Conservation (phyloP, 1,139 yeast genomes). For the Lizanozyma gosingica region DNA sequence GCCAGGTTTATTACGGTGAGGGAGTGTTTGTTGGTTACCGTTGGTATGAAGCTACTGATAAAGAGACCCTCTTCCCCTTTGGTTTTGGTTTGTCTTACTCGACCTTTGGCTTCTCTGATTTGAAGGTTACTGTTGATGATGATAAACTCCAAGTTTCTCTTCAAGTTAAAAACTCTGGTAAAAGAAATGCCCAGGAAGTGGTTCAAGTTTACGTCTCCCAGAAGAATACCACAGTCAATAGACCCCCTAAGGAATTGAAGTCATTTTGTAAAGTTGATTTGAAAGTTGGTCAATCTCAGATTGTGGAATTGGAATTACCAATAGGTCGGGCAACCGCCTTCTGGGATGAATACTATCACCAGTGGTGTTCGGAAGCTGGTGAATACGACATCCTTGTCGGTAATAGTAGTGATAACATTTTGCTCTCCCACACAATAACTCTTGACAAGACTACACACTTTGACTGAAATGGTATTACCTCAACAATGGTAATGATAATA, state of each 20-base stretch:
- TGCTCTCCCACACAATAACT: slow-evolving; percentile 1
- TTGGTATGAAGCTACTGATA: slow-evolving; percentile 43
- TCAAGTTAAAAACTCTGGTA: slow-evolving; percentile 35
- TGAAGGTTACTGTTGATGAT: slow-evolving; percentile 10
- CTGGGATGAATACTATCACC: slow-evolving; percentile 40
- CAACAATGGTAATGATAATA: no score
- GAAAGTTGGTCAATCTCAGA: slow-evolving; percentile 29
- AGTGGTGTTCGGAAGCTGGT: slow-evolving; percentile 46
- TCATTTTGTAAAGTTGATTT: slow-evolving; percentile 43
- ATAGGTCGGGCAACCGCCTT: slow-evolving; percentile 45
- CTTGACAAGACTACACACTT: not conserved
- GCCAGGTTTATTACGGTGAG: slow-evolving; percentile 46
- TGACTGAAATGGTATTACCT: no score
- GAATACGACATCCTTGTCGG: slow-evolving; percentile 42
- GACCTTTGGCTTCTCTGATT: slow-evolving; percentile 24
- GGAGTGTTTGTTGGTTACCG: slow-evolving; percentile 56
- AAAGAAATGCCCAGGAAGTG: slow-evolving; percentile 33
- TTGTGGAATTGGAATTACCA: slow-evolving; percentile 25
- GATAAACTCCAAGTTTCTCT: slow-evolving; percentile 21
- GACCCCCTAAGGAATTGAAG: slow-evolving; percentile 52
- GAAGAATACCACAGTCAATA: slow-evolving; percentile 27
- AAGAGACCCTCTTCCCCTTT: slow-evolving; percentile 45
- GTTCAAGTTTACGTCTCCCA: slow-evolving; percentile 39
- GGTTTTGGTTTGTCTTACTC: slow-evolving; percentile 57
- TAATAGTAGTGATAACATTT: slow-evolving; percentile 19